These are phyloP conservation scores for Coniophora puteana DNA, from an alignment of 1,284 basidiomycete genomes.

Conservation along the genomic window DNA sequence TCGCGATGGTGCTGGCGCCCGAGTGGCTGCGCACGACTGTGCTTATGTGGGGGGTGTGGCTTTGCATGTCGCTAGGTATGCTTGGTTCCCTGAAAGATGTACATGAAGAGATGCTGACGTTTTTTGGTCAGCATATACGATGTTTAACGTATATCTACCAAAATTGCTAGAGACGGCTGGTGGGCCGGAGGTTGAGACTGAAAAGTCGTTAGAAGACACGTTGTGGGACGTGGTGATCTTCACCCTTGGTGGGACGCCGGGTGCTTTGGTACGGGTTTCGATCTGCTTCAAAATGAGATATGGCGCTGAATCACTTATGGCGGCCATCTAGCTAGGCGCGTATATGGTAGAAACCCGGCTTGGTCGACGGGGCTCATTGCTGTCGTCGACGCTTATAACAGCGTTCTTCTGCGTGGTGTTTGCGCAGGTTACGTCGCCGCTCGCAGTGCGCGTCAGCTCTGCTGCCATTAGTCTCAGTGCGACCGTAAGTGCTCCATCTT, in stretches of 20 bases:
- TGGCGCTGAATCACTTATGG: slow-evolving; percentile 9
- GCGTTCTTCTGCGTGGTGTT: slow-evolving; percentile 78
- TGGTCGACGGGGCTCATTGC: slow-evolving; percentile 79
- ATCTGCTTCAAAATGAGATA: slow-evolving; percentile 1
- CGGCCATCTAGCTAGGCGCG: slow-evolving; percentile 71
- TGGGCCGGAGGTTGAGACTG: slow-evolving; percentile 24
- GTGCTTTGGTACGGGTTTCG: slow-evolving; percentile 63
- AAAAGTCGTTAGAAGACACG: slow-evolving; percentile 59
- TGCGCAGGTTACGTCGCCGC: slow-evolving; percentile 54
- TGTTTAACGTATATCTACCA: slow-evolving; percentile 97
- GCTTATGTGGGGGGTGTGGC: slow-evolving; percentile 86
- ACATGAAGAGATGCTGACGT: neutral
- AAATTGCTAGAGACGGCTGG: slow-evolving; percentile 74
- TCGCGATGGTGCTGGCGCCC: slow-evolving; percentile 74
- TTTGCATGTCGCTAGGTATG: slow-evolving; percentile 72
- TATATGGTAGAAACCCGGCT: slow-evolving; percentile 80
- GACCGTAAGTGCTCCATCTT: slow-evolving; percentile 49
- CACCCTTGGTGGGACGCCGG: slow-evolving; percentile 83
- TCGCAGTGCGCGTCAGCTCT: slow-evolving; percentile 72
- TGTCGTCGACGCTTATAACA: slow-evolving; percentile 79
- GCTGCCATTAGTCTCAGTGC: slow-evolving; percentile 80
- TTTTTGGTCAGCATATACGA: slow-evolving; percentile 68
- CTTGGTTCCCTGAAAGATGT: neutral
- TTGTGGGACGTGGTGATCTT: slow-evolving; percentile 83
- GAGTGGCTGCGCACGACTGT: slow-evolving; percentile 84